Conservation (phyloP, 2,329 filamentous ascomycete species). For the Diaporthe sp. region DNA sequence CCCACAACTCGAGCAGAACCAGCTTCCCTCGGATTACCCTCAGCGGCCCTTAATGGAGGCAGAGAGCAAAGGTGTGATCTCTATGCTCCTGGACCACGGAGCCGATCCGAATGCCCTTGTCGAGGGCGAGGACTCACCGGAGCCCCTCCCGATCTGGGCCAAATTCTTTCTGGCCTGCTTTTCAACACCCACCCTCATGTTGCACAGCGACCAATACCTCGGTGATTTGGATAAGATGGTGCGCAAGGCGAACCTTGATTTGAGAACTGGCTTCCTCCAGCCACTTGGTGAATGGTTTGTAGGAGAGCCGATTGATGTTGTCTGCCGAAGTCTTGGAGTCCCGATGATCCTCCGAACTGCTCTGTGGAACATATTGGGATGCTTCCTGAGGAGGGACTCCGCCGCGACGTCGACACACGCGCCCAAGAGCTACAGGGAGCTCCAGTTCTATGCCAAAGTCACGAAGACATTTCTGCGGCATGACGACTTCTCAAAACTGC, state of each 20-base stretch:
- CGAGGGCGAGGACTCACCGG: slow-evolving; percentile 10
- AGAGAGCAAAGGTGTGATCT: background rate
- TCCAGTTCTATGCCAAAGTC: slow-evolving; percentile 3
- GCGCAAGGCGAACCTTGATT: background rate
- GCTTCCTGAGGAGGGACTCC: background rate
- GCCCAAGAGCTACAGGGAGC: slow-evolving; percentile 14
- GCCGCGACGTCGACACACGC: background rate
- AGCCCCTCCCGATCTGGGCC: background rate
- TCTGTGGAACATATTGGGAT: background rate
- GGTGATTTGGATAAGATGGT: background rate
- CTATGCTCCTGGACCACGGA: background rate
- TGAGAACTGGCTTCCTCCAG: background rate
- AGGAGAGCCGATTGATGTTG: slow-evolving; percentile 7
- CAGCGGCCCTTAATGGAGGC: background rate
- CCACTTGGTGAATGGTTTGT: slow-evolving; percentile 2
- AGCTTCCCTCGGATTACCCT: background rate
- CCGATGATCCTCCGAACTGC: background rate
- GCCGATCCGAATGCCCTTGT: background rate
- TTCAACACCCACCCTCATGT: background rate
- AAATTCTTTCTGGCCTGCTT: slow-evolving; percentile 16
- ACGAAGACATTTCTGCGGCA: background rate
- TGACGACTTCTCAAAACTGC: slow-evolving; percentile 11
- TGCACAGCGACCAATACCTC: slow-evolving; percentile 6
- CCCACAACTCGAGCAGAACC: background rate
- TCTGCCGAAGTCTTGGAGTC: slow-evolving; percentile 10